These are phyloP conservation scores for Tremellales sp. DNA, from an alignment of 1,284 basidiomycete species.

Conservation along the genomic window DNA sequence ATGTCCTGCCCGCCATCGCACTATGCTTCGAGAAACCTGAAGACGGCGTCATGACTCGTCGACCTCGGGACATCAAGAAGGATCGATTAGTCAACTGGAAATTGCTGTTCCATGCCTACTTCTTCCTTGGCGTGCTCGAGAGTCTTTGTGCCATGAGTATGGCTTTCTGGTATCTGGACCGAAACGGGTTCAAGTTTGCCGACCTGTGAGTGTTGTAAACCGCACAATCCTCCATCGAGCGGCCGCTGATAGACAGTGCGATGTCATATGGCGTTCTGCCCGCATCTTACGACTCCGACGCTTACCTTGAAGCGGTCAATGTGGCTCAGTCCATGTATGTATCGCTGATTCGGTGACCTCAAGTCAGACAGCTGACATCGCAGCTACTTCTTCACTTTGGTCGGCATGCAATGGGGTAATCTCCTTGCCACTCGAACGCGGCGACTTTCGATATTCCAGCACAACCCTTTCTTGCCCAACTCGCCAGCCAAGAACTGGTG, in stretches of 20 bases:
- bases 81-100: conserved; percentile 52
- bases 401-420: conserved; percentile 66
- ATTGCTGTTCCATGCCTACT: conserved; percentile 63
- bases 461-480: conserved; percentile 48
- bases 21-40: conserved; percentile 61
- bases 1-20: conserved; percentile 55
- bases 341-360: conserved; percentile 51
- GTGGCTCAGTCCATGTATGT: conserved; percentile 54
- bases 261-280: conserved; percentile 55
- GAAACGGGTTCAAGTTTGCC: conserved; percentile 57
- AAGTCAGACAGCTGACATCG: conserved; percentile 5
- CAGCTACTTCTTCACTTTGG: conserved; percentile 58
- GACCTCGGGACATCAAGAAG: conserved; percentile 60
- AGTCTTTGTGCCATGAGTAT: conserved; percentile 54
- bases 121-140: conserved; percentile 59
- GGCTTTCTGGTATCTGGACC: conserved; percentile 53
- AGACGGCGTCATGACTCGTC: conserved; percentile 56
- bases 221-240: neutral
- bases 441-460: conserved; percentile 53
- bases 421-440: conserved; percentile 55
- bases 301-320: conserved; percentile 49
- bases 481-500: conserved; percentile 45
- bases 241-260: conserved; percentile 30
- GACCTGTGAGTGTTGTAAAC: conserved; percentile 39
- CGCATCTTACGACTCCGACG: conserved; percentile 33